phyloP scores from a whole-genome alignment of 2,329 filamentous ascomycete genomes.

The Juglanconis sp. region DNA sequence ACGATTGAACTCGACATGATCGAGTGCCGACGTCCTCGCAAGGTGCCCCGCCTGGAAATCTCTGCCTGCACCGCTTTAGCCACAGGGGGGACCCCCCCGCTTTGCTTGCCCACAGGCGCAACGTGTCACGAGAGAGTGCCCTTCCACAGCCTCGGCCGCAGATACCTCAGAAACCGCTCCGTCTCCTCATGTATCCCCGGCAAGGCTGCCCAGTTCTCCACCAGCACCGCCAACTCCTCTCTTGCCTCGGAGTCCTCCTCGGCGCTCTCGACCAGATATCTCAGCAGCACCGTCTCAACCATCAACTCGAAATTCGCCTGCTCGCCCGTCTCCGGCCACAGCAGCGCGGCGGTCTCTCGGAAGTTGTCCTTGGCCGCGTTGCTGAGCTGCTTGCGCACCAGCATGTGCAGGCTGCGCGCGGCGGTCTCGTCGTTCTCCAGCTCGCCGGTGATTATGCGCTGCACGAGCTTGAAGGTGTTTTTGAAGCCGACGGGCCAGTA shows the following conservation, averaged over 20 bases:
- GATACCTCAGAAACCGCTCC: slow-evolving; percentile 15
- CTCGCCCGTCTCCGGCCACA: slow-evolving; percentile 18
- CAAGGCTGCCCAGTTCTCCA: slow-evolving; percentile 16
- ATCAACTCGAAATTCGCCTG: slow-evolving; percentile 19
- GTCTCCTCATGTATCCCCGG: slow-evolving; percentile 15
- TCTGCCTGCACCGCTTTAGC: neutral
- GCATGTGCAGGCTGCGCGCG: slow-evolving; percentile 15
- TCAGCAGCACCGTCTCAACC: slow-evolving; percentile 18
- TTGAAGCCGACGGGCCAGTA: slow-evolving; percentile 18
- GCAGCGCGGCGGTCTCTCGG: slow-evolving; percentile 15
- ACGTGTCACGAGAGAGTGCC: neutral
- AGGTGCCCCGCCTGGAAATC: neutral
- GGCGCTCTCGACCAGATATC: slow-evolving; percentile 12
- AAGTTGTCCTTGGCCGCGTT: slow-evolving; percentile 16
- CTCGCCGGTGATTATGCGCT: slow-evolving; percentile 25
- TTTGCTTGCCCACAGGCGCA: neutral
- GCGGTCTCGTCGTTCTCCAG: slow-evolving; percentile 25
- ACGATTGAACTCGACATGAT: neutral
- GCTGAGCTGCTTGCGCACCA: slow-evolving; percentile 18
- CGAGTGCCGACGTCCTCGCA: neutral
- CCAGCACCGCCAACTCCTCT: slow-evolving; percentile 15
- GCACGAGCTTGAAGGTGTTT: slow-evolving; percentile 24
- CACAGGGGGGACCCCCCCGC: neutral
- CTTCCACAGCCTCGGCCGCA: slow-evolving; percentile 17
- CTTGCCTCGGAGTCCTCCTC: slow-evolving; percentile 10